A percentile compares a stretch with the other conserved stretches of the same genome.
phyloP scores from a whole-genome alignment of 257 asterid genomes.

The Nicotiana obtusifolia region DNA sequence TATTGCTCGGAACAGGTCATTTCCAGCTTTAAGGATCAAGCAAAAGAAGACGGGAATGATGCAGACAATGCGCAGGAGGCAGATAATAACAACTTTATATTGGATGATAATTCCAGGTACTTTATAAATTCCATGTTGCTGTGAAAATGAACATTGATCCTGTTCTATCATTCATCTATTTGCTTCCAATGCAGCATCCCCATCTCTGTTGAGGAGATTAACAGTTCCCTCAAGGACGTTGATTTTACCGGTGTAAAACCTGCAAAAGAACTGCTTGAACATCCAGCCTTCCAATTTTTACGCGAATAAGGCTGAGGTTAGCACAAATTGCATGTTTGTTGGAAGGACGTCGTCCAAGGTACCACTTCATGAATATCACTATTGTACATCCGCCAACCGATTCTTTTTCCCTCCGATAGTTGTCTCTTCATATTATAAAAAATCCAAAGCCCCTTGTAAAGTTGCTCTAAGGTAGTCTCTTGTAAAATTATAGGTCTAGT shows the following conservation, averaged over 20 bases:
- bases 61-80: conserved; percentile 35
- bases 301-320: conserved; percentile 35
- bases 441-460: conserved; percentile 29
- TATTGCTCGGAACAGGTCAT: conserved; percentile 37
- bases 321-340: background rate
- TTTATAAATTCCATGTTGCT: background rate
- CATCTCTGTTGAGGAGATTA: conserved; percentile 56
- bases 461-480: conserved; percentile 24
- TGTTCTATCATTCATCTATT: background rate
- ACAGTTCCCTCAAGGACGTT: conserved; percentile 42
- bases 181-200: conserved; percentile 50
- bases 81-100: conserved; percentile 38
- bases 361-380: conserved; percentile 19
- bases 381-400: conserved; percentile 26
- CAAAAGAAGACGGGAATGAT: conserved; percentile 34
- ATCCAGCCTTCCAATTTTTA: conserved; percentile 69
- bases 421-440: conserved; percentile 3
- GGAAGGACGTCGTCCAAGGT: conserved; percentile 1
- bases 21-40: conserved; percentile 38
- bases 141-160: background rate
- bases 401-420: background rate
- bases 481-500: conserved; percentile 43
- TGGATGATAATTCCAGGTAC: conserved; percentile 72
- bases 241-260: conserved; percentile 71
- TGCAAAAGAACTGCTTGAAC: conserved; percentile 51